These are phyloP conservation scores for Takashimella tepidaria DNA, from an alignment of 1,284 basidiomycete species.

Conservation along the genomic window DNA sequence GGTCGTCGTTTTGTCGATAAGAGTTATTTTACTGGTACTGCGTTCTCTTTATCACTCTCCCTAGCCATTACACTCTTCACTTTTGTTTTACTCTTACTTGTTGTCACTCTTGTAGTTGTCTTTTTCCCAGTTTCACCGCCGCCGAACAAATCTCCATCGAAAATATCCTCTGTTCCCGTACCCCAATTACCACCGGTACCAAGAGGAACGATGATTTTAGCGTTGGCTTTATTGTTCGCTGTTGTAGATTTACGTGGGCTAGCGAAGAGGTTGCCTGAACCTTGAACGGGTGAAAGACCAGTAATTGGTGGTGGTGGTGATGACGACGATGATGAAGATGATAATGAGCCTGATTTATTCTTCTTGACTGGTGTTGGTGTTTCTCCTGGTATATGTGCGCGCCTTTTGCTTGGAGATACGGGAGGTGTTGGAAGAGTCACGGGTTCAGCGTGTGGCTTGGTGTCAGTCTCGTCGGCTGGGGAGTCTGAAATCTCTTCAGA, in stretches of 20 bases:
- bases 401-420: constrained; percentile 26
- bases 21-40: background rate
- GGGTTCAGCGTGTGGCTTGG: too few relatives aligned
- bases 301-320: constrained; percentile 17
- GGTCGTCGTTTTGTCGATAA: background rate
- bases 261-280: constrained; percentile 32
- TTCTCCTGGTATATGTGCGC: constrained; percentile 9
- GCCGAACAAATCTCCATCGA: background rate
- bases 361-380: constrained; percentile 15
- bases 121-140: background rate
- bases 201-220: too few relatives aligned
- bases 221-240: too few relatives aligned
- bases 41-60: background rate
- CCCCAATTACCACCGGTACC: too few relatives aligned
- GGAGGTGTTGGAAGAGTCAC: constrained; percentile 24
- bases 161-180: background rate
- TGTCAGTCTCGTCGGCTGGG: background rate
- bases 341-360: constrained; percentile 2
- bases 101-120: background rate
- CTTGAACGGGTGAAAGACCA: constrained; percentile 20
- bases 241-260: background rate
- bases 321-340: too few relatives aligned
- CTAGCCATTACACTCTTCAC: background rate
- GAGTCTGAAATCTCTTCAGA: background rate
- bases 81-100: background rate